phyloP scores from a whole-genome alignment of 164 flowering plant genomes.

The Dillenia turbinata region DNA sequence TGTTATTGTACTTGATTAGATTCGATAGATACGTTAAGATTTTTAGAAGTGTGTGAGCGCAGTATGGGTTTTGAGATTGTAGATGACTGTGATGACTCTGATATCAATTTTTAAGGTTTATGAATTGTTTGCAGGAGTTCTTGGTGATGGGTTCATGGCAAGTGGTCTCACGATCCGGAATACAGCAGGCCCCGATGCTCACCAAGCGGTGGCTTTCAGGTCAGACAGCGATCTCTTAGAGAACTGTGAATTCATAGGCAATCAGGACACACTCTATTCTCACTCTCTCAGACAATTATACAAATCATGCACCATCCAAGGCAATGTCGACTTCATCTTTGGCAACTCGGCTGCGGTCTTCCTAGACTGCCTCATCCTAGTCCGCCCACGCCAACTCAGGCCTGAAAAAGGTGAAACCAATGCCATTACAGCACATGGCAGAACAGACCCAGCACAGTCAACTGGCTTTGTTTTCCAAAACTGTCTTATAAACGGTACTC shows the following conservation, averaged over 20 bases:
- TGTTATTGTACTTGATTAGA: too few species aligned
- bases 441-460: conserved; percentile 72
- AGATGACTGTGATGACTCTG: too few species aligned
- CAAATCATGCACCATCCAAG: conserved; percentile 60
- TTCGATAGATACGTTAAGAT: neutral
- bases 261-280: conserved; percentile 82
- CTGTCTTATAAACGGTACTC: conserved; percentile 69
- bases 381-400: conserved; percentile 48
- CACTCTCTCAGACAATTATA: conserved; percentile 72
- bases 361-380: conserved; percentile 49
- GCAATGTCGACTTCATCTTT: conserved; percentile 85
- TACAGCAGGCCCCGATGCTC: conserved; percentile 72
- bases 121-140: conserved; percentile 34
- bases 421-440: conserved; percentile 73
- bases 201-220: conserved; percentile 82
- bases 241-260: conserved; percentile 69
- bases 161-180: conserved; percentile 60
- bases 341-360: conserved; percentile 74
- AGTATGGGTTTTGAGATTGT: too few species aligned
- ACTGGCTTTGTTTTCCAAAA: conserved; percentile 77
- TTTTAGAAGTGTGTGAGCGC: neutral
- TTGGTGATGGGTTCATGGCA: conserved; percentile 86
- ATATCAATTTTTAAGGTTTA: neutral
- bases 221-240: conserved; percentile 65
- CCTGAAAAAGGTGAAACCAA: conserved; percentile 69